Conservation (phyloP, 1,284 basidiomycete species). For the Cerioporus squamosus region DNA sequence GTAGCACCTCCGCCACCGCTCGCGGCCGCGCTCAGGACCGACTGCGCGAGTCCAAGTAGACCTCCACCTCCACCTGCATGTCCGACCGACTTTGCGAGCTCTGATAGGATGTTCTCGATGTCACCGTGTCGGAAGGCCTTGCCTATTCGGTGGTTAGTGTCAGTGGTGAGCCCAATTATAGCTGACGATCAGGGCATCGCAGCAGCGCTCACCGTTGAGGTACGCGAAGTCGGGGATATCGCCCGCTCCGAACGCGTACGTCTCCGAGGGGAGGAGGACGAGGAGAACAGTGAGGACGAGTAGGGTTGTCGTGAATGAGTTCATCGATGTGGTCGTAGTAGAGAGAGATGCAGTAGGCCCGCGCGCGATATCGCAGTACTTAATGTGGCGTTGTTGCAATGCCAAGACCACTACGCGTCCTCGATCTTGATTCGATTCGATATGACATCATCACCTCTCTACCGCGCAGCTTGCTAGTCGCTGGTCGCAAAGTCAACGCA, state of each 20-base stretch:
- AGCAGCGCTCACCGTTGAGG: constrained; percentile 49
- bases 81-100: constrained; percentile 61
- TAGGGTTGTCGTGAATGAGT: constrained; percentile 39
- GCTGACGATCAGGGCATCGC: constrained; percentile 6
- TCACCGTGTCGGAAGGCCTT: constrained; percentile 81
- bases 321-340: constrained; percentile 28
- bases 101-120: constrained; percentile 64
- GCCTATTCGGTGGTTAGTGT: constrained; percentile 38
- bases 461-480: too few species aligned
- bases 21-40: constrained; percentile 47
- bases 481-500: background rate
- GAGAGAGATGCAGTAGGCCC: constrained; percentile 1
- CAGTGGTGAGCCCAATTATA: constrained; percentile 7
- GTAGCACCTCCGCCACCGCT: constrained; percentile 49
- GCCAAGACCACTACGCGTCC: constrained; percentile 18
- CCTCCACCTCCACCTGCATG: constrained; percentile 50
- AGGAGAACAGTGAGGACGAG: constrained; percentile 50
- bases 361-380: background rate
- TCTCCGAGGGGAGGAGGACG: constrained; percentile 48
- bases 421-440: constrained; percentile 8
- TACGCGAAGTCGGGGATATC: constrained; percentile 67
- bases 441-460: constrained; percentile 32
- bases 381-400: constrained; percentile 10
- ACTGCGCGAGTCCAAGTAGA: constrained; percentile 52
- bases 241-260: constrained; percentile 62